These are phyloP conservation scores for Paecilomyces sp. DNA, from an alignment of 2,329 filamentous ascomycete genomes.

Conservation along the genomic window DNA sequence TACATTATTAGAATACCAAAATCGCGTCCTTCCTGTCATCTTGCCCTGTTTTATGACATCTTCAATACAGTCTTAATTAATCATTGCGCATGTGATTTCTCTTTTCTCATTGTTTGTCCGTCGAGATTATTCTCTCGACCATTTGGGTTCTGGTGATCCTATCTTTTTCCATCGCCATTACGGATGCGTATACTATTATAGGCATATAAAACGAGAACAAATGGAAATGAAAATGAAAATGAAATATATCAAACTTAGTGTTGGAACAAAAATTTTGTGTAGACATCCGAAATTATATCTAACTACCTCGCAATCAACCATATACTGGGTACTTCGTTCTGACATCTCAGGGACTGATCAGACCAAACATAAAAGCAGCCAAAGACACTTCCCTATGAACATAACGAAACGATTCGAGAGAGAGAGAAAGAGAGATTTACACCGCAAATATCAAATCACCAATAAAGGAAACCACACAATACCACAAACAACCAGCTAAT, in stretches of 20 bases:
- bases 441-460: background rate
- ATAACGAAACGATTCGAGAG: background rate
- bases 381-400: background rate
- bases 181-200: background rate
- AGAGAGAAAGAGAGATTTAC: background rate
- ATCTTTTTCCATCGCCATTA: background rate
- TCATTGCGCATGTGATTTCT: background rate
- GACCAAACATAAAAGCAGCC: too few species aligned
- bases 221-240: background rate
- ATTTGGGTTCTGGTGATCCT: background rate
- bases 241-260: background rate
- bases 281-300: background rate
- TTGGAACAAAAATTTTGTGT: too few species aligned
- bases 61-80: background rate
- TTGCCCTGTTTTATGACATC: background rate
- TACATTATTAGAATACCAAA: background rate
- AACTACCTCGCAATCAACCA: background rate
- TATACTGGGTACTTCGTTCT: too few species aligned
- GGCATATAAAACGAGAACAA: background rate
- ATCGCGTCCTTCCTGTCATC: background rate
- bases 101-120: background rate
- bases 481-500: background rate
- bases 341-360: too few species aligned
- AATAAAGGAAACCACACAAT: background rate
- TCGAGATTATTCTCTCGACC: background rate